A percentile compares a stretch with the other conserved stretches of the same genome.
Evolutionary conservation across 2,329 filamentous ascomycete species (phyloP).

Genomic region (Cladosporium halotolerans): DNA sequence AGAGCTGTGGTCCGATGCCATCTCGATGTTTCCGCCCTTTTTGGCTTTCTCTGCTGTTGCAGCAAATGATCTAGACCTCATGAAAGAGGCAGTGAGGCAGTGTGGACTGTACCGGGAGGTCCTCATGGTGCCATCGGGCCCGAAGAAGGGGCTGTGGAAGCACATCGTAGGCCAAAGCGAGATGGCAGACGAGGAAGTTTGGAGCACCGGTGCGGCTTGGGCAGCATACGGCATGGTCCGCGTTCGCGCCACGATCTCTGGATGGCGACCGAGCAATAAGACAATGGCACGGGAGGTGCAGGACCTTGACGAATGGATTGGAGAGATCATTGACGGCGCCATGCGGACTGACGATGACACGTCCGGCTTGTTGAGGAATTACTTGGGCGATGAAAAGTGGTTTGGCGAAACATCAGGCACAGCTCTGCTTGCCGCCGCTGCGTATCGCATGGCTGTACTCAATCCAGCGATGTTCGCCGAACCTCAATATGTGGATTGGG

Average conservation of each 20-base stretch:
- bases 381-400: constrained; percentile 39
- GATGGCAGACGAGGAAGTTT: constrained; percentile 34
- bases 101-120: constrained; percentile 38
- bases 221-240: constrained; percentile 43
- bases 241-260: constrained; percentile 39
- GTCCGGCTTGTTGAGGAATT: constrained; percentile 41
- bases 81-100: constrained; percentile 36
- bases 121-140: constrained; percentile 25
- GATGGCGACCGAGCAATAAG: constrained; percentile 24
- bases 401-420: constrained; percentile 47
- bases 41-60: constrained; percentile 43
- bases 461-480: constrained; percentile 32
- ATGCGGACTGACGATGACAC: constrained; percentile 28
- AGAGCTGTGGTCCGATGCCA: constrained; percentile 46
- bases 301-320: constrained; percentile 29
- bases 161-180: constrained; percentile 38
- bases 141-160: constrained; percentile 35
- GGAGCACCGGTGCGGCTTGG: constrained; percentile 47
- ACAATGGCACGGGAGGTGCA: constrained; percentile 19
- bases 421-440: constrained; percentile 38
- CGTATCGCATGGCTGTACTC: constrained; percentile 42
- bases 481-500: constrained; percentile 34
- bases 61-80: constrained; percentile 28
- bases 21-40: constrained; percentile 47
- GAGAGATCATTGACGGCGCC: constrained; percentile 33